Conservation (phyloP, 306 rosid genomes). For the Prunus campanulata region DNA sequence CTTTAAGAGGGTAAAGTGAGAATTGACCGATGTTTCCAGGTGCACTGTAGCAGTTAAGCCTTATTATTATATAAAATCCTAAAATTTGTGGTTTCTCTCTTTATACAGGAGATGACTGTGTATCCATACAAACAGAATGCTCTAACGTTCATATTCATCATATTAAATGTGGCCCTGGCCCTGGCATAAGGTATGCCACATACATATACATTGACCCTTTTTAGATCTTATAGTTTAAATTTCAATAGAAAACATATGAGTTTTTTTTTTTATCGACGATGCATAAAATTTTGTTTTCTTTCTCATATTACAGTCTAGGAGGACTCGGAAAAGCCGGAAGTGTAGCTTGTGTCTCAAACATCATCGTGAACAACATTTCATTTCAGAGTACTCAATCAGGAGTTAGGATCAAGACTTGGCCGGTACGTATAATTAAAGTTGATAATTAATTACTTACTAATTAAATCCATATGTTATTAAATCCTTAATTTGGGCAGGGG, state of each 20-base stretch:
- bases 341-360: slow-evolving; percentile 81
- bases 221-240: neutral
- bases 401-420: slow-evolving; percentile 96
- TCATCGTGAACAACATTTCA: slow-evolving; percentile 59
- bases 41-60: no score
- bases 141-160: slow-evolving; percentile 85
- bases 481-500: slow-evolving; percentile 49
- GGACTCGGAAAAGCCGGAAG: slow-evolving; percentile 76
- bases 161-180: slow-evolving; percentile 93
- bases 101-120: slow-evolving; percentile 88
- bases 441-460: neutral
- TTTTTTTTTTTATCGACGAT: neutral
- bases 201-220: neutral
- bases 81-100: neutral
- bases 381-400: slow-evolving; percentile 75
- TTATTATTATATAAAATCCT: neutral
- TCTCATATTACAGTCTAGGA: slow-evolving; percentile 55
- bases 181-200: slow-evolving; percentile 75
- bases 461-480: neutral
- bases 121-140: slow-evolving; percentile 96
- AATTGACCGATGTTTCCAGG: no score
- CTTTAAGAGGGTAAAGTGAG: no score
- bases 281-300: neutral
- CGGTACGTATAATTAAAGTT: slow-evolving; percentile 39
- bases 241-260: neutral